These are phyloP conservation scores for Blepharisma japonicum DNA, from an alignment of 73 alveolate species.

Conservation along the genomic window DNA sequence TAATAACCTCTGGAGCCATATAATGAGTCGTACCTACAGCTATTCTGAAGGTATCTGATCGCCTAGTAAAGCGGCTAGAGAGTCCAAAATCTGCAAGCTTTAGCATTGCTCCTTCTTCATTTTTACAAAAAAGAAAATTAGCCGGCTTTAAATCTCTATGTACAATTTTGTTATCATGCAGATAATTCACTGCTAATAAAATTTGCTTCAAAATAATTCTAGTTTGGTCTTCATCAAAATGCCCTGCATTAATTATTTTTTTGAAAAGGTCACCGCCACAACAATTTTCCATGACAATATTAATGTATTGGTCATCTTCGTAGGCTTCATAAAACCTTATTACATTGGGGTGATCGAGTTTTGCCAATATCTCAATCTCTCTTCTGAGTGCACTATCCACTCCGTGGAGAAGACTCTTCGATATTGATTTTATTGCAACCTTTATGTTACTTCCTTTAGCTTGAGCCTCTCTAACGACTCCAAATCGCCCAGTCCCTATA, in stretches of 20 bases:
- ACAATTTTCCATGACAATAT: constrained; percentile 40
- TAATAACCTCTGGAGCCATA: constrained; percentile 77
- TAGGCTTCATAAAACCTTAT: constrained; percentile 41
- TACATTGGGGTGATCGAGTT: constrained; percentile 36
- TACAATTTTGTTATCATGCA: constrained; percentile 31
- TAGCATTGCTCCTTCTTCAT: background rate
- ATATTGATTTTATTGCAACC: no score
- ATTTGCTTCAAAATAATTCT: constrained; percentile 32
- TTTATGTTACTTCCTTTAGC: no score
- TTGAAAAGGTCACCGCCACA: constrained; percentile 45
- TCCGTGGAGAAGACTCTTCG: no score
- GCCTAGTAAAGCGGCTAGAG: no score
- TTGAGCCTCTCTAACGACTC: no score
- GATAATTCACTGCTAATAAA: constrained; percentile 31
- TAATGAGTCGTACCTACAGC: constrained; percentile 65
- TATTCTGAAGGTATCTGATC: no score
- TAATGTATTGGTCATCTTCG: constrained; percentile 34
- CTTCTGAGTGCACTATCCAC: no score
- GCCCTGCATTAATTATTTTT: constrained; percentile 32
- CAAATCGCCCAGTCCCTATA: no score
- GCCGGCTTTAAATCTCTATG: constrained; percentile 43
- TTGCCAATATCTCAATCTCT: no score
- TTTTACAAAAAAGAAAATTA: constrained; percentile 29
- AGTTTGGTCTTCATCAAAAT: constrained; percentile 32
- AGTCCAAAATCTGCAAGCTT: no score